A percentile compares a stretch with the other conserved stretches of the same genome.
Conservation (phyloP, 768 basidiomycete species). For the Amyloporia xantha region DNA sequence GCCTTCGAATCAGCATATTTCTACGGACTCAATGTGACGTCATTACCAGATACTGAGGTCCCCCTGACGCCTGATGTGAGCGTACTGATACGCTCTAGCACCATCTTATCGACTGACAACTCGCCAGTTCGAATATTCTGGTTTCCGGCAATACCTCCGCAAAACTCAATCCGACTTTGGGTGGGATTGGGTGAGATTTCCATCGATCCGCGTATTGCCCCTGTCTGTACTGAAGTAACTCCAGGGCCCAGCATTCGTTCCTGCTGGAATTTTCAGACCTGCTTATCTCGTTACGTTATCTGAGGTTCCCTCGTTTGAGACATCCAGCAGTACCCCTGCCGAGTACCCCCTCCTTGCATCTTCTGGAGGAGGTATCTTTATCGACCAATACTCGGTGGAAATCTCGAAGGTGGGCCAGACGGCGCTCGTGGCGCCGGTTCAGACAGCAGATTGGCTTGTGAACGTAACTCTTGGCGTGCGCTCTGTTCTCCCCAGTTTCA, state of each 20-base stretch:
- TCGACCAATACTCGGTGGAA: conserved; percentile 48
- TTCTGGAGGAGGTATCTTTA: conserved; percentile 26
- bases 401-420: conserved; percentile 48
- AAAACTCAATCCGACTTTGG: conserved; percentile 52
- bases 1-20: conserved; percentile 46
- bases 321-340: conserved; percentile 6
- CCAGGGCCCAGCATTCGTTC: conserved; percentile 52
- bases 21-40: conserved; percentile 48
- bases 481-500: conserved; percentile 29
- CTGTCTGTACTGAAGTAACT: neutral
- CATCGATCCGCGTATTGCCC: neutral
- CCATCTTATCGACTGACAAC: neutral
- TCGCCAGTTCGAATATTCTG: conserved; percentile 46
- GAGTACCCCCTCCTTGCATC: conserved; percentile 20
- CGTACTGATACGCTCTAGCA: neutral
- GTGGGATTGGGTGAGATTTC: conserved; percentile 48
- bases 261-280: conserved; percentile 47
- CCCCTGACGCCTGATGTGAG: conserved; percentile 32
- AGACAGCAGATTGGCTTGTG: conserved; percentile 47
- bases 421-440: conserved; percentile 32
- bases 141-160: conserved; percentile 40
- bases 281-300: conserved; percentile 44
- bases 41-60: conserved; percentile 39
- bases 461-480: conserved; percentile 47
- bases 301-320: conserved; percentile 6